Percentiles rank a stretch among this genome's conserved stretches.
Evolutionary conservation across 73 alveolate species (phyloP).

Genomic region (Blepharisma stoltei): DNA sequence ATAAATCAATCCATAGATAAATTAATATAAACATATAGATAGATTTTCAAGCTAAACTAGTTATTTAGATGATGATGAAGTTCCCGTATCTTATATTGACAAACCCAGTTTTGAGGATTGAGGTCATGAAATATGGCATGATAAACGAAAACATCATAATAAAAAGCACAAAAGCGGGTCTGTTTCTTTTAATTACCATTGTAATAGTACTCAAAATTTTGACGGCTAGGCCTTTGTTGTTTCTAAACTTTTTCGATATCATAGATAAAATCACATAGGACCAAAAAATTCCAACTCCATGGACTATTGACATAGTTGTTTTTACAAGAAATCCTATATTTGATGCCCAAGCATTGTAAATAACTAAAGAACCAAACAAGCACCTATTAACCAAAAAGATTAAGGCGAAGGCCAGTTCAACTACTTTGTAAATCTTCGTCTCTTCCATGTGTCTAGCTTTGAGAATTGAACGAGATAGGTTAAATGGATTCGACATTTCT

Average conservation of each 20-base stretch:
- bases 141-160: neutral
- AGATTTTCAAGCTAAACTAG: neutral
- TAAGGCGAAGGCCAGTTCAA: neutral
- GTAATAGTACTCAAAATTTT: no score
- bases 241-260: no score
- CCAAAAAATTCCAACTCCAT: constrained; percentile 27
- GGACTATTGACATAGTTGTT: neutral
- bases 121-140: neutral
- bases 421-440: neutral
- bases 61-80: neutral
- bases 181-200: neutral
- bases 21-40: no score
- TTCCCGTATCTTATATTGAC: neutral
- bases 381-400: neutral
- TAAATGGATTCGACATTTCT: constrained; percentile 11
- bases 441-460: neutral
- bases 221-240: no score
- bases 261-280: neutral
- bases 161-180: neutral
- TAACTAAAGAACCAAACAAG: neutral
- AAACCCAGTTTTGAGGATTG: neutral
- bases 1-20: neutral
- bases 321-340: neutral
- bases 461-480: neutral
- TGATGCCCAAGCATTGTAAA: constrained; percentile 16